Conservation (phyloP, 345 rosid species). For the Schrenkiella parvula region DNA sequence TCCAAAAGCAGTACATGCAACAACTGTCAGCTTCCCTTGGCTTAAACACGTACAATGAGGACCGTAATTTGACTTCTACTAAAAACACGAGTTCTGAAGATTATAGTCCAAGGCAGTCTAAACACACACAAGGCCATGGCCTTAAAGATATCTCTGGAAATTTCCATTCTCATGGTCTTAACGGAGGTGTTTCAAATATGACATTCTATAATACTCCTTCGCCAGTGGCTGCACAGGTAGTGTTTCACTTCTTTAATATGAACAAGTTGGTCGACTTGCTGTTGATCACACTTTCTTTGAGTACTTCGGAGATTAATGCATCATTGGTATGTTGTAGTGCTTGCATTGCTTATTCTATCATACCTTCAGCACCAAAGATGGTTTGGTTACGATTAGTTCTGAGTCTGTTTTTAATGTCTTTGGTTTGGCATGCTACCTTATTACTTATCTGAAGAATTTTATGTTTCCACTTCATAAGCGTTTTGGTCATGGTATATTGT, state of each 20-base stretch:
- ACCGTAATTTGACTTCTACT: conserved; percentile 44
- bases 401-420: conserved; percentile 8
- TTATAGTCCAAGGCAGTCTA: conserved; percentile 61
- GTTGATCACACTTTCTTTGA: background rate
- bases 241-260: conserved; percentile 9
- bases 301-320: background rate
- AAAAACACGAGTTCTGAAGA: conserved; percentile 53
- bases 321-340: conserved; percentile 1
- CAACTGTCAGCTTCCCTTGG: conserved; percentile 44
- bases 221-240: conserved; percentile 80
- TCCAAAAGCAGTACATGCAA: conserved; percentile 76
- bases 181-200: conserved; percentile 62
- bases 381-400: background rate
- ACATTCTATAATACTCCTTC: conserved; percentile 88
- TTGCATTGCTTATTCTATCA: background rate
- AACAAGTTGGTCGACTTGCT: background rate
- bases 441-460: background rate
- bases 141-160: conserved; percentile 67
- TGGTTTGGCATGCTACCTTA: background rate
- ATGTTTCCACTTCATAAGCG: background rate
- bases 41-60: conserved; percentile 49
- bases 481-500: conserved; percentile 7
- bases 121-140: conserved; percentile 64
- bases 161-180: conserved; percentile 63
- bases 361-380: background rate